These are phyloP conservation scores for Zygosaccharomyces pseudobailii DNA, from an alignment of 1,139 yeast genomes.

Conservation along the genomic window DNA sequence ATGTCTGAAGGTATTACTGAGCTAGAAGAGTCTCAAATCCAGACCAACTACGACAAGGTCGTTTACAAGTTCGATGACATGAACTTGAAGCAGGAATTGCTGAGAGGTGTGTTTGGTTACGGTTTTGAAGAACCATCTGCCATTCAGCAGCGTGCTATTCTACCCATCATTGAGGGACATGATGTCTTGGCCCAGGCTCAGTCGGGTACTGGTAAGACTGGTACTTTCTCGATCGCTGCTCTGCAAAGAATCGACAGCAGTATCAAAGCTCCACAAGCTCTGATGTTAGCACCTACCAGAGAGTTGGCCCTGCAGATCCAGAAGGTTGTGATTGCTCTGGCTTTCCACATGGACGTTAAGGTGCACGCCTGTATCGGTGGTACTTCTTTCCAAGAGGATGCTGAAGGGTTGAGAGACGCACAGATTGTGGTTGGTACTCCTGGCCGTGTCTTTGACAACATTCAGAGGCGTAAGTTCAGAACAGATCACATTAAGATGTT, in stretches of 20 bases:
- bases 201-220: slow-evolving; percentile 99
- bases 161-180: slow-evolving; percentile 93
- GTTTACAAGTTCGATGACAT: slow-evolving; percentile 86
- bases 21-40: slow-evolving; percentile 79
- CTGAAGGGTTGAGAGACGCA: slow-evolving; percentile 82
- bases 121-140: slow-evolving; percentile 98
- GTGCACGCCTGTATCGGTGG: slow-evolving; percentile 99
- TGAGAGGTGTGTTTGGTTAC: slow-evolving; percentile 90
- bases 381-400: slow-evolving; percentile 86
- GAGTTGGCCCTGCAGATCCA: slow-evolving; percentile 98
- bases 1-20: slow-evolving; percentile 66
- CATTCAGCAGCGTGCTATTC: slow-evolving; percentile 96
- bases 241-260: slow-evolving; percentile 83
- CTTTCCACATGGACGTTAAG: slow-evolving; percentile 86
- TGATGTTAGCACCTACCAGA: slow-evolving; percentile 97
- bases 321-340: slow-evolving; percentile 90
- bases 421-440: slow-evolving; percentile 99
- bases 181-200: slow-evolving; percentile 99
- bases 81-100: slow-evolving; percentile 71
- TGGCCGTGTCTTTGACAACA: slow-evolving; percentile 98
- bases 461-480: slow-evolving; percentile 86
- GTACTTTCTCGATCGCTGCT: slow-evolving; percentile 96
- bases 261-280: slow-evolving; percentile 76
- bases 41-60: slow-evolving; percentile 96
- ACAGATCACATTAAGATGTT: slow-evolving; percentile 93